These are phyloP conservation scores for Mycena olivaceomarginata DNA, from an alignment of 768 basidiomycete species.

Conservation along the genomic window DNA sequence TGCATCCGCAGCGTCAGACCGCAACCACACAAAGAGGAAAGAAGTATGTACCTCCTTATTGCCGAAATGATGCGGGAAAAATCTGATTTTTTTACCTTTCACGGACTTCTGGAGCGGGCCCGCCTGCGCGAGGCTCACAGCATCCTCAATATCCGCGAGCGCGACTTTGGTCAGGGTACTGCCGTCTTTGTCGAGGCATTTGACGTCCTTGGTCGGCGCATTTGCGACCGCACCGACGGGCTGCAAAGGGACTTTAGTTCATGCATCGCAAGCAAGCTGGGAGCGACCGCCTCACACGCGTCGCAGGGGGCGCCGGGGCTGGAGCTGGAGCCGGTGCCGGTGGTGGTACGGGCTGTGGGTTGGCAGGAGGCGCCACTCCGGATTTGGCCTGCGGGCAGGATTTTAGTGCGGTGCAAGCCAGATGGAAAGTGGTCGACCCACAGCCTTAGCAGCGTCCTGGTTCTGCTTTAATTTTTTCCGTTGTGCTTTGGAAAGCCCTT, in stretches of 20 bases:
- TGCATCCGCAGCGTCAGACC: neutral
- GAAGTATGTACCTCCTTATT: constrained; percentile 26
- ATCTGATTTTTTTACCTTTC: constrained; percentile 20
- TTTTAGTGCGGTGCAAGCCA: too few species aligned
- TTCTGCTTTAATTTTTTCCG: too few species aligned
- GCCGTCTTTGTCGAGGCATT: constrained; percentile 25
- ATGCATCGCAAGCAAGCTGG: too few species aligned
- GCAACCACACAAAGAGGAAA: neutral
- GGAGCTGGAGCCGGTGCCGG: too few species aligned
- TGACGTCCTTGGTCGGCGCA: constrained; percentile 24
- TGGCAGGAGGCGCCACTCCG: too few species aligned
- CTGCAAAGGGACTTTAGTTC: neutral
- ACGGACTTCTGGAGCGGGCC: constrained; percentile 24
- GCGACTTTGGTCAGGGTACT: constrained; percentile 18
- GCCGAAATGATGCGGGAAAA: constrained; percentile 36
- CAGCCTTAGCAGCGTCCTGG: too few species aligned
- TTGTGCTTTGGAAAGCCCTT: too few species aligned
- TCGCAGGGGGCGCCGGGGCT: neutral
- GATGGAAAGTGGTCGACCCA: too few species aligned
- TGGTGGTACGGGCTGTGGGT: too few species aligned
- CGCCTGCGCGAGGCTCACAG: constrained; percentile 34
- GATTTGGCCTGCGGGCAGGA: too few species aligned
- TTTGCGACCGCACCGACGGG: constrained; percentile 32
- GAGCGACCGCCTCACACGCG: constrained; percentile 22
- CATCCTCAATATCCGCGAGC: constrained; percentile 13